Base-by-base conservation (phyloP, 2,329 filamentous ascomycete genomes). In the Neoscytalidium dimidiatum region DNA sequence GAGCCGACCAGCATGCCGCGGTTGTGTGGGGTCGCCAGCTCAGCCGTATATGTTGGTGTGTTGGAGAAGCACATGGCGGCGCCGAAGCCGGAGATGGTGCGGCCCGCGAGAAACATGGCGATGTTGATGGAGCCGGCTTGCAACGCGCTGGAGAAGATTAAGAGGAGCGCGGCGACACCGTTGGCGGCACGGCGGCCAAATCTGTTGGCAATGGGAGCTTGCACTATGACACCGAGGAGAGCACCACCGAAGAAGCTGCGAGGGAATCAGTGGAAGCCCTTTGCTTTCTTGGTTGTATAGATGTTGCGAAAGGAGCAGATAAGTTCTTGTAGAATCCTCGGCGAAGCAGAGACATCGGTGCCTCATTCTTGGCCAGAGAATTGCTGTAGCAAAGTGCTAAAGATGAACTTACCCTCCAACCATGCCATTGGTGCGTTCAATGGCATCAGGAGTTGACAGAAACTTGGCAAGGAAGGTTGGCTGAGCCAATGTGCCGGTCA, bases 401-500 rank as follows among this genome's bases (percentile, higher is more conserved):
- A 21, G 46, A 53, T 31, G 31, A 69, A 70, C 66, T 31, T 1
- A 57, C 52, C 52, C 68, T 46, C 66, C 66, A 11, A 72, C 49
- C 19, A 72, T 68, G 13, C 65, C 71, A 58, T 68, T 70, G 13
- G 66, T 66, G 29, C 67, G 35, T 5, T 67, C 43, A 35, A 56
- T 60, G 19, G 69, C 67, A 64, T 71, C 62, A 2, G 52, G 14
- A 2, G 51, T 68, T n/a, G 61, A 66, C 23, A 74, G 48, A 51
- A 75, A 73, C 58, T 70, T 68, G 2, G 64, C 65, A 17, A 72
- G 60, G 64, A 75, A 75, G 11, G 69, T 70, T 3, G 69, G 64
- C 64, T 74, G 72, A 8, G 71, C 73, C 11, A 75, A 56, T 1
- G 72, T 71, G 3, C 73, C 70, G 26, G 71, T 69, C 63, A 75